Conservation (phyloP, 202 grass and related monocot species). For the Zizania palustris region DNA sequence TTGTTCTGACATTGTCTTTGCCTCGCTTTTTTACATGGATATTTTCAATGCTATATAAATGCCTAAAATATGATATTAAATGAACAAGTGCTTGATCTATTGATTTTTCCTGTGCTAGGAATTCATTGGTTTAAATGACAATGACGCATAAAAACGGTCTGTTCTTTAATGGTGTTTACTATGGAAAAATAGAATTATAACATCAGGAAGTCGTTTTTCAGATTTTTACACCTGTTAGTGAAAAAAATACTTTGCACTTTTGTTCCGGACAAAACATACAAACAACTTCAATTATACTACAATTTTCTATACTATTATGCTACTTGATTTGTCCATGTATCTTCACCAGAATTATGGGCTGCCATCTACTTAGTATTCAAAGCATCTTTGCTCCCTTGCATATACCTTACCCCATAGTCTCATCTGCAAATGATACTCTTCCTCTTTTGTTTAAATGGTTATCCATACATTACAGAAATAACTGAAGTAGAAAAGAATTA, state of each 20-base stretch:
- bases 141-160: not conserved
- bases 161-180: not conserved
- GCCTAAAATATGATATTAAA: constrained; percentile 12
- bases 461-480: constrained; percentile 1
- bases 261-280: not conserved
- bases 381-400: not conserved
- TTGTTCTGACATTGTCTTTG: not conserved
- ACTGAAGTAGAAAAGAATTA: constrained; percentile 15
- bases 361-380: not conserved
- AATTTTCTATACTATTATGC: not conserved
- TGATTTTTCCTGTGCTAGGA: not conserved
- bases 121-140: constrained; percentile 3
- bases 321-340: not conserved
- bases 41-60: not conserved
- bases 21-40: constrained; percentile 3
- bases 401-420: constrained; percentile 1
- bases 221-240: not conserved
- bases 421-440: constrained; percentile 1
- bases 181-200: not conserved
- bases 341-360: not conserved
- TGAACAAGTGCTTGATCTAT: constrained; percentile 17
- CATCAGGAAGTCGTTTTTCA: not conserved
- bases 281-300: not conserved
- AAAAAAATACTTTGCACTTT: not conserved
- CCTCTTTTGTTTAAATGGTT: not conserved